Conservation (phyloP, 1,284 basidiomycete genomes). For the Trichosporon sp. region DNA sequence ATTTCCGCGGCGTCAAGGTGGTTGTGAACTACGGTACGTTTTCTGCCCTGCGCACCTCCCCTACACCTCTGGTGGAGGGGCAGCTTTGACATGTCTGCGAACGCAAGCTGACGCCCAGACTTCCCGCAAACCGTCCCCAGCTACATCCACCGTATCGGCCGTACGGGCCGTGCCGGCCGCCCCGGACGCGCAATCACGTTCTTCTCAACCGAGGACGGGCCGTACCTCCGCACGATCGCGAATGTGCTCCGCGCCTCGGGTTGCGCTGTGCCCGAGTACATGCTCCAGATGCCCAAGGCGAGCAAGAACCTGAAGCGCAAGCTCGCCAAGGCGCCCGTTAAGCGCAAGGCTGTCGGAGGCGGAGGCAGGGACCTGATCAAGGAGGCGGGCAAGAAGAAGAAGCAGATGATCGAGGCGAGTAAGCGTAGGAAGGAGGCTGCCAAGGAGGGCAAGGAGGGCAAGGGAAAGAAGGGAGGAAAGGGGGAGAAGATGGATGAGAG, state of each 20-base stretch:
- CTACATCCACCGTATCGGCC: conserved; percentile 93
- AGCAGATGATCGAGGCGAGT: conserved; percentile 60
- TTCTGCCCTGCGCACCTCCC: conserved; percentile 14
- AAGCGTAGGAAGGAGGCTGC: conserved; percentile 45
- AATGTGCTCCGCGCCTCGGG: conserved; percentile 91
- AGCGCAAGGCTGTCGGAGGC: conserved; percentile 72
- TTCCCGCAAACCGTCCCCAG: conserved; percentile 91
- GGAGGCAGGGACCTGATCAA: conserved; percentile 70
- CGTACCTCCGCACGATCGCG: conserved; percentile 91
- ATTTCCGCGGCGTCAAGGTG: conserved; percentile 91
- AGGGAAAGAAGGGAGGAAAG: neutral
- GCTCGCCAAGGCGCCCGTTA: conserved; percentile 74
- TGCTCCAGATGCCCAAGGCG: conserved; percentile 79
- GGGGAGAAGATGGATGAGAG: conserved; percentile 11
- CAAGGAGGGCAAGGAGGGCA: conserved; percentile 35
- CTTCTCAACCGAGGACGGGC: conserved; percentile 91
- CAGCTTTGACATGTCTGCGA: neutral
- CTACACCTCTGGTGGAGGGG: neutral
- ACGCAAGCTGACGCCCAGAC: conserved; percentile 59
- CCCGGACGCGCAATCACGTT: conserved; percentile 92
- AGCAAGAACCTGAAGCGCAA: conserved; percentile 81
- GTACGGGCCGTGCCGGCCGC: conserved; percentile 90
- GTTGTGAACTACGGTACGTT: conserved; percentile 80
- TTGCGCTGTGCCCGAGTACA: conserved; percentile 86
- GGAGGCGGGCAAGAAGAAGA: conserved; percentile 71